Percentiles rank a stretch among this genome's conserved stretches.
Conservation (phyloP, 139 green algal genomes). For the Chlorella sp. region DNA sequence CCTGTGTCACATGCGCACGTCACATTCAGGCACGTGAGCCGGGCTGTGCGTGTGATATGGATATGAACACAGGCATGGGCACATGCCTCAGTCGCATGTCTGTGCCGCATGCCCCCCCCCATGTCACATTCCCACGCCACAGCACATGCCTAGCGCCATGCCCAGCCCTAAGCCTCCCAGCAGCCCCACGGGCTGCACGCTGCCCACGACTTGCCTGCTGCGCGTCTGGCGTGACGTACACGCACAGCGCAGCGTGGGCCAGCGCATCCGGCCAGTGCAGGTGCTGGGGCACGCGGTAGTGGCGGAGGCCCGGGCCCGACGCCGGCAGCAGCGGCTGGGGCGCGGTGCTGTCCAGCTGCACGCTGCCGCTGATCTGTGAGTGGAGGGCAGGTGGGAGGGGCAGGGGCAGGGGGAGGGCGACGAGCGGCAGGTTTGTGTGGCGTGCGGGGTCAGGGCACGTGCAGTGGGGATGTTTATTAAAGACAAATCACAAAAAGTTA, state of each 20-base stretch:
- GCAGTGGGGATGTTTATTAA: too few relatives aligned
- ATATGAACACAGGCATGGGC: too few relatives aligned
- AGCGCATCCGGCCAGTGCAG: conserved; percentile 28
- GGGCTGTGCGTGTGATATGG: too few relatives aligned
- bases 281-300: conserved; percentile 31
- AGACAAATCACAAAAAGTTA: too few relatives aligned
- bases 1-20: too few relatives aligned
- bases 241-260: not conserved
- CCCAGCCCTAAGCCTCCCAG: too few relatives aligned
- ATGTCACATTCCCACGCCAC: too few relatives aligned
- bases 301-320: not conserved
- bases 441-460: not conserved
- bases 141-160: too few relatives aligned
- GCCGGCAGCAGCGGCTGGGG: conserved; percentile 8
- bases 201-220: not conserved
- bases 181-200: too few relatives aligned
- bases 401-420: not conserved
- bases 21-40: too few relatives aligned
- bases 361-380: conserved; percentile 27
- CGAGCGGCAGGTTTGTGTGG: not conserved
- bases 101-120: too few relatives aligned
- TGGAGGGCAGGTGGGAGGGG: not conserved
- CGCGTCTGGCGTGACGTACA: not conserved
- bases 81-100: too few relatives aligned
- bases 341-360: not conserved